Base-by-base conservation (phyloP, 371 early-diverging fungal genomes). In the Batrachochytrium dendrobatidis region DNA sequence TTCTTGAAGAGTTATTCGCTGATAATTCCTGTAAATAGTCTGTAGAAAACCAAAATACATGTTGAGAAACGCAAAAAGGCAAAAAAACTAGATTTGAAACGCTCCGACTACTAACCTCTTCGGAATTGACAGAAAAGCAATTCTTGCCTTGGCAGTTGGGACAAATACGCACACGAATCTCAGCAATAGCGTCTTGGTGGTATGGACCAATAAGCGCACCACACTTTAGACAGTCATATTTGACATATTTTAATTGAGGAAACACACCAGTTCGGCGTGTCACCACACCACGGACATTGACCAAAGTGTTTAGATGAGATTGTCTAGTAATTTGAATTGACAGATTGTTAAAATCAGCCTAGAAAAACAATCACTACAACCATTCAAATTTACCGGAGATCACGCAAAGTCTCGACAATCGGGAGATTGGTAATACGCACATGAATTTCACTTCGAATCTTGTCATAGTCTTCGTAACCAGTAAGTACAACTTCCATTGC, bases 1-100 rank as follows among this genome's bases (percentile, higher is more conserved):
- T 74, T 99, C 99, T 68, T 99, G 99, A 35, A 99, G 77, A 0
- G 98, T 96, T 63, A 99, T 71, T 52, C 93, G 91, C 80, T 99
- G 99, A 67, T 92, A 97, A 79, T 99, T 95, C 65, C 98, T 86
- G 72, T 99, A 99, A 2, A 97, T 83, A 0, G 99, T 98, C 81
- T 94, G 52, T 10, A 26, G 45, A 28, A 5, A 22, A 31, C n/a
- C n/a, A n/a, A n/a, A n/a, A n/a, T n/a, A n/a, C n/a, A n/a, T n/a
- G n/a, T n/a, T n/a, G 26, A 30, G 2, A 35, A 53, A 54, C 12
- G 12, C 31, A 6, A 25, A 17, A 30, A 53, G 32, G 10, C 49
- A 22, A 8, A 49, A n/a, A 20, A 49, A 49, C 49, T 10, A n/a
- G 15, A 22, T 7, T 12, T 15, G 10, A 20, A 49, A 49, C 20